phyloP scores from a whole-genome alignment of 768 basidiomycete genomes.

The Lactarius deliciosus region DNA sequence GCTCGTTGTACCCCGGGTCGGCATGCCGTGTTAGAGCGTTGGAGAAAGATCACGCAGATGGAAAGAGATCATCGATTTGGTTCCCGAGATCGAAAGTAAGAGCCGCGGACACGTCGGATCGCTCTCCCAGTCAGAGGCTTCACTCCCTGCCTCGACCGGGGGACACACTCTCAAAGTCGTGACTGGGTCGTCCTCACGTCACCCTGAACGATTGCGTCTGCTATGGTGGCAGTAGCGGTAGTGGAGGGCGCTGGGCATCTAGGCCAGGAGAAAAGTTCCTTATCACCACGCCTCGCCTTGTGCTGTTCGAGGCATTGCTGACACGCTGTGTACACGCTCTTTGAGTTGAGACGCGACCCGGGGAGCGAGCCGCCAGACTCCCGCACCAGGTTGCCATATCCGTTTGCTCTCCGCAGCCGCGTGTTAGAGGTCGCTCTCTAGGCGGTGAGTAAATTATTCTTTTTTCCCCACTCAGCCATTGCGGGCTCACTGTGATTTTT shows the following conservation, averaged over 20 bases:
- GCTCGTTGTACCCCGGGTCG: conserved; percentile 23
- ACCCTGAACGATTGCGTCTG: conserved; percentile 6
- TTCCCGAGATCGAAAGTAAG: conserved; percentile 28
- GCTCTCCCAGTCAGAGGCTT: conserved; percentile 12
- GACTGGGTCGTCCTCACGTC: conserved; percentile 10
- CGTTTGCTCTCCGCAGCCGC: conserved; percentile 29
- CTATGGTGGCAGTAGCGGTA: conserved; percentile 16
- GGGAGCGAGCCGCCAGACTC: conserved; percentile 50
- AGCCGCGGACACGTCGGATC: conserved; percentile 28
- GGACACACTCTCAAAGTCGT: conserved; percentile 10
- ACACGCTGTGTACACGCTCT: conserved; percentile 68
- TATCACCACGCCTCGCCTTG: conserved; percentile 50
- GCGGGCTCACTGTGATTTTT: conserved; percentile 26
- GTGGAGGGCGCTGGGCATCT: conserved; percentile 20
- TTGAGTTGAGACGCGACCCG: conserved; percentile 62
- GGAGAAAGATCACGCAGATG: conserved; percentile 19
- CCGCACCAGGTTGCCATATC: conserved; percentile 42
- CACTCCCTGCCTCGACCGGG: conserved; percentile 31
- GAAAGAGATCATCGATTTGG: conserved; percentile 29
- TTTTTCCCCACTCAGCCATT: conserved; percentile 29
- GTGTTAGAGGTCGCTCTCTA: conserved; percentile 27
- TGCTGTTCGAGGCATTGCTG: conserved; percentile 54
- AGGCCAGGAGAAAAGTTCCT: conserved; percentile 39
- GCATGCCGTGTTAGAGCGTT: conserved; percentile 26
- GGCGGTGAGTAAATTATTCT: conserved; percentile 29